Base-by-base conservation (phyloP, 345 rosid genomes). In the Eucalyptus shirleyi region DNA sequence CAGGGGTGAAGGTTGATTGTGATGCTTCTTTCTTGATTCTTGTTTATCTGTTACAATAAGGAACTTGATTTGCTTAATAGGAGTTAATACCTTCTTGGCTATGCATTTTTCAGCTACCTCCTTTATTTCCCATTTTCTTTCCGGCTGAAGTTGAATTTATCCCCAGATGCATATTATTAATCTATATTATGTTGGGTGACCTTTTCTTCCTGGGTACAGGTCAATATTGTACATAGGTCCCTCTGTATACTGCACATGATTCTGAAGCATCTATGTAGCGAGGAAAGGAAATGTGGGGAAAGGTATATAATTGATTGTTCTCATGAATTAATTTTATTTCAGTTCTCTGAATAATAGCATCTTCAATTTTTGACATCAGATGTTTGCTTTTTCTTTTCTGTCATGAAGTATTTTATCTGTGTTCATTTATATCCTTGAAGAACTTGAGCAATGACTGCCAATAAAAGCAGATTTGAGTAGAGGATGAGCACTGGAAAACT, bases 211-310 rank as follows among this genome's bases (percentile, higher is more conserved):
- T 91, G 89, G 89, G 18, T 90, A 49, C 95, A 96, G 99, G 98
- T 93, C 77, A 88, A 86, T 88, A 92, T 96, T 93, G 92, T 92
- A 88, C 88, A 90, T 89, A 92, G 95, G 90, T 94, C 99, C 67
- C 95, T 97, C 42, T 92, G 77, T 87, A 90, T 97, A 87, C 90
- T 97, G 77, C 94, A 92, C 89, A 91, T 92, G 88, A 90, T 93
- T 89, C 89, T 97, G 96, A 96, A 94, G 93, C 95, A 96, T 53
- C 89, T 97, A 44, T 93, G 92, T 85, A 91, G 92, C 87, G 56
- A 60, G 59, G 94, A 94, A 93, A 91, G 92, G 87, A 92, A 90
- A 91, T 87, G 89, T 89, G 94, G 89, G 88, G 90, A 59, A 93
- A 95, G 99, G 99, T 97, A 97, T 65, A 53, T 28, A 90, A 88